These are phyloP conservation scores for Herpetomonas samuelpessoai DNA, from an alignment of 208 protist genomes.

Conservation along the genomic window DNA sequence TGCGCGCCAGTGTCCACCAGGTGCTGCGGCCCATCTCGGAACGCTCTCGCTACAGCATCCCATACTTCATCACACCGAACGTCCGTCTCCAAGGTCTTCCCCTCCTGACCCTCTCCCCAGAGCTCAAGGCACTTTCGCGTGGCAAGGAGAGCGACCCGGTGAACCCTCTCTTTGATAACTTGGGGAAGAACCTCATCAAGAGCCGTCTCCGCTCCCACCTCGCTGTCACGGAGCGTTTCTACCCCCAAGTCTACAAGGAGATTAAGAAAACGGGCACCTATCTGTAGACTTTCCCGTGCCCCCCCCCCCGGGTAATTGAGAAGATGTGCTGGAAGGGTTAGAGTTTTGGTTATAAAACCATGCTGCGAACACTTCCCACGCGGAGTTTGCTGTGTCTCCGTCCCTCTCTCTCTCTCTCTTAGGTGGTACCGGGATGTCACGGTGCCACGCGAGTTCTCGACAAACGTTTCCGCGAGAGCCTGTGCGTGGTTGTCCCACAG, in stretches of 20 bases:
- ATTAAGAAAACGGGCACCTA: background rate
- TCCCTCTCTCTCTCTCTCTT: too few species aligned
- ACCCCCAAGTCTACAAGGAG: background rate
- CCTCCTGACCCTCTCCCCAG: constrained; percentile 1
- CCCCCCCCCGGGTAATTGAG: background rate
- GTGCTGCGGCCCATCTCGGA: constrained; percentile 6
- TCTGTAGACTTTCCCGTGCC: background rate
- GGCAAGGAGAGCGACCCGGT: constrained; percentile 9
- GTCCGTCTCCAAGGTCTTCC: constrained; percentile 7
- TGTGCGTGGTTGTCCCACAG: too few species aligned
- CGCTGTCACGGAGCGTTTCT: background rate
- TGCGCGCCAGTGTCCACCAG: constrained; percentile 10
- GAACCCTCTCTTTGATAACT: constrained; percentile 13
- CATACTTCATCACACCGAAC: constrained; percentile 11
- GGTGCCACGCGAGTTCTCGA: too few species aligned
- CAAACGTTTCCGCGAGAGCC: too few species aligned
- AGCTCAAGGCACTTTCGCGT: constrained; percentile 8
- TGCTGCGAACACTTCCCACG: too few species aligned
- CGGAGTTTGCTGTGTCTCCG: too few species aligned
- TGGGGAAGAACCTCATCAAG: background rate
- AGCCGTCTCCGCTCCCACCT: background rate
- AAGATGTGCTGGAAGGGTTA: background rate
- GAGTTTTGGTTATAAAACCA: background rate
- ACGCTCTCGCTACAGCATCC: constrained; percentile 14
- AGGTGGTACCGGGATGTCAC: too few species aligned